These are phyloP conservation scores for Colletotrichum lini DNA, from an alignment of 2,329 filamentous ascomycete genomes.

Conservation along the genomic window DNA sequence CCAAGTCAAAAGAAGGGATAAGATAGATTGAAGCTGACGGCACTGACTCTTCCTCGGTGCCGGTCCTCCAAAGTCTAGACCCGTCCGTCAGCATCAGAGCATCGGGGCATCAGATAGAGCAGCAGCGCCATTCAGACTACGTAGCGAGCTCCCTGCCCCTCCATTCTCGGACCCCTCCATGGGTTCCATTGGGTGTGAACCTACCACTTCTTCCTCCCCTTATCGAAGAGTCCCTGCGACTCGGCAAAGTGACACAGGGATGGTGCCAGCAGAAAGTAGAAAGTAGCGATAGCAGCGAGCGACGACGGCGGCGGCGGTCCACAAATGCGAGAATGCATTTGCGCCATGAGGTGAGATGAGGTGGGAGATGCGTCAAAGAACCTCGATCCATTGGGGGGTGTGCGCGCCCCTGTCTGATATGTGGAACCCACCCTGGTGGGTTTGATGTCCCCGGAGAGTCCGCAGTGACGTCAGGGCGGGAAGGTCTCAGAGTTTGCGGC, in stretches of 20 bases:
- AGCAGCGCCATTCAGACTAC: background rate
- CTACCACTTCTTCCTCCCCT: background rate
- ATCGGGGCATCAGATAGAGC: slow-evolving; percentile 3
- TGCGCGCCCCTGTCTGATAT: background rate
- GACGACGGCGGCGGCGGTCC: slow-evolving; percentile 12
- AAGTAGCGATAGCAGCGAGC: slow-evolving; percentile 8
- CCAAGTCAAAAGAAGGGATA: too few relatives aligned
- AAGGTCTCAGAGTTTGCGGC: slow-evolving; percentile 4
- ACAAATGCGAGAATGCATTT: slow-evolving; percentile 35
- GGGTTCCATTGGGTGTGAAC: slow-evolving; percentile 9
- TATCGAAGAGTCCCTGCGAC: slow-evolving; percentile 29
- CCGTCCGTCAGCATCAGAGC: background rate
- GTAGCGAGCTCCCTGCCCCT: background rate
- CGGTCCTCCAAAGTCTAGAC: background rate
- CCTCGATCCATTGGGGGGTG: background rate
- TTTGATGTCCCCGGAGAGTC: slow-evolving; percentile 1
- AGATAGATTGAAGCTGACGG: background rate
- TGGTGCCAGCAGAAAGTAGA: slow-evolving; percentile 15
- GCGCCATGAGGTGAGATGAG: slow-evolving; percentile 30
- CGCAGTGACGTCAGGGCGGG: slow-evolving; percentile 30
- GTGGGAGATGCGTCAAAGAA: slow-evolving; percentile 12
- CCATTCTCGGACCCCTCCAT: background rate
- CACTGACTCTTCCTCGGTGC: background rate
- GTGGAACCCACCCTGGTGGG: background rate
- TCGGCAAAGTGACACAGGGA: slow-evolving; percentile 8